Evolutionary conservation across 2,329 filamentous ascomycete species (phyloP), one percentile per base, ranked within the genome.

Genomic region (Cladophialophora psammophila): DNA sequence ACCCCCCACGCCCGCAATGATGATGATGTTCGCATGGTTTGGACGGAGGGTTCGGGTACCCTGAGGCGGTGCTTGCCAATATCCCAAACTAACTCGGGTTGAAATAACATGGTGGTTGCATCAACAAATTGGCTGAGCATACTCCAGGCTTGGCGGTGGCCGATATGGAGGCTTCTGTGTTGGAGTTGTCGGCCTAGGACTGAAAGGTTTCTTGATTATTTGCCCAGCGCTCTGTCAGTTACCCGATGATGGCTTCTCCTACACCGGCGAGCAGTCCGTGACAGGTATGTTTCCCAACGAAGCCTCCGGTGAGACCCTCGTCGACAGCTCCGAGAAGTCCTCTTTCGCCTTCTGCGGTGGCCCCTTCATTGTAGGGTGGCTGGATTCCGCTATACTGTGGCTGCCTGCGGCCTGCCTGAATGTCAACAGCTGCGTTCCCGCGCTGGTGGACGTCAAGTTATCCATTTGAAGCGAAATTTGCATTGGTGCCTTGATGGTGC

Each of bases 191-290:
- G 5, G 50, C 20, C 18, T n/a, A 6, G 2, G 1, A 8, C 2
- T 54, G 50, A 18, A 31, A 32, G 4, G 50, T 12, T 6, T 54
- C 12, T n/a, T 54, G 13, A 34, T 57, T n/a, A 34, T 42, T 35
- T 59, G n/a, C 56, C 36, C 56, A 45, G 36, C 31, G 9, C 38
- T 59, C 56, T 26, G 56, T 45, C 56, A 45, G 18, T 9, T n/a
- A 59, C 6, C 36, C 10, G 13, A 32, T 10, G 38, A 45, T 59
- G 15, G 36, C 56, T 9, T 36, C 56, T 20, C 56, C 36, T 3
- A 59, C 56, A 31, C 8, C 42, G 9, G 35, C 36, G 18, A 59
- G 10, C 1, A 45, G 7, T 10, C 20, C 36, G 38, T 45, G 31
- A 38, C 36, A 26, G 38, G 56, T 59, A 8, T 59, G 56, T 45